phyloP scores from a whole-genome alignment of 495 filamentous ascomycete genomes.

The Xylaria nigripes region DNA sequence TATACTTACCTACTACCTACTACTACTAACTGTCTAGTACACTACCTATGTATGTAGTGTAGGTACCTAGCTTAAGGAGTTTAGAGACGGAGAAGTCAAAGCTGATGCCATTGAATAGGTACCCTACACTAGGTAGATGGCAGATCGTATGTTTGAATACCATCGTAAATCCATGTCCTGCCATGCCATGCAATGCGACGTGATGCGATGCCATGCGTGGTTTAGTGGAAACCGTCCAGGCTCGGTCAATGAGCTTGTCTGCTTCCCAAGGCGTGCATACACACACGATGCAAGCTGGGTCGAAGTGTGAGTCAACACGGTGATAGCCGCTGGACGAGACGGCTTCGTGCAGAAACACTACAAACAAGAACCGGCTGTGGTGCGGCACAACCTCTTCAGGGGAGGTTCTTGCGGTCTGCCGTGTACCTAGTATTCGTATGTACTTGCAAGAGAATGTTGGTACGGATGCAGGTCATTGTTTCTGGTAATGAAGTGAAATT shows the following conservation, averaged over 20 bases:
- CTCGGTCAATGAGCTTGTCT: conserved; percentile 6
- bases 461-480: background rate
- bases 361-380: background rate
- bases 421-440: background rate
- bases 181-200: background rate
- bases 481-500: background rate
- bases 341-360: conserved; percentile 8
- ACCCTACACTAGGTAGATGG: no score
- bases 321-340: conserved; percentile 3
- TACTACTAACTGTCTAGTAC: no score
- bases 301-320: conserved; percentile 12
- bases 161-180: background rate
- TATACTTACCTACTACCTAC: no score
- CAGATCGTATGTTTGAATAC: conserved; percentile 2
- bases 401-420: background rate
- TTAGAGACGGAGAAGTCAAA: background rate
- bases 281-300: conserved; percentile 8
- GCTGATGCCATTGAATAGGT: background rate
- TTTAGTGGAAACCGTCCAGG: conserved; percentile 3
- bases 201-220: conserved; percentile 1
- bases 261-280: conserved; percentile 5
- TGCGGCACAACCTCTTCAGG: background rate
- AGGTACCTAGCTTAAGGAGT: background rate
- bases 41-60: no score
- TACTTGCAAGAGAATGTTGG: background rate